Conservation (phyloP, 2,329 filamentous ascomycete genomes). For the Neonectria faginata region DNA sequence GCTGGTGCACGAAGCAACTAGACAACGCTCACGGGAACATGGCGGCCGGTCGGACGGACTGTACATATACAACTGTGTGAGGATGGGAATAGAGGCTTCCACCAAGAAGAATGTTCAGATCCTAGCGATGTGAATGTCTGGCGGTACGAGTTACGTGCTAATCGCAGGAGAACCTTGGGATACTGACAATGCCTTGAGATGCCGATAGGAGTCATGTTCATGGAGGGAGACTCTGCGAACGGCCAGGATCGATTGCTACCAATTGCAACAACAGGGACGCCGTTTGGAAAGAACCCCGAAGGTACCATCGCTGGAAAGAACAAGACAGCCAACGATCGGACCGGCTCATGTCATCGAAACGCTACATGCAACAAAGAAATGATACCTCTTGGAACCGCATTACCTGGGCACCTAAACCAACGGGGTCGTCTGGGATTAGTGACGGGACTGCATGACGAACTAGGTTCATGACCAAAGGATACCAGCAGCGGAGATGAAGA, state of each 20-base stretch:
- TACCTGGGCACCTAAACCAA: not conserved
- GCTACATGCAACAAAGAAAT: not conserved
- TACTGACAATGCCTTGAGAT: not conserved
- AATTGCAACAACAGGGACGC: not conserved
- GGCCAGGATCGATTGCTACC: not conserved
- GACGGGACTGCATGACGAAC: constrained; percentile 1
- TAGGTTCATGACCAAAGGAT: not conserved
- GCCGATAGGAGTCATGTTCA: not conserved
- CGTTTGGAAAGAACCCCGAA: not conserved
- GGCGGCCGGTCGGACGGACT: constrained; percentile 41
- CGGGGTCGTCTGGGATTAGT: not conserved
- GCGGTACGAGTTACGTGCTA: constrained; percentile 11
- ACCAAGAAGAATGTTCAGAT: constrained; percentile 38
- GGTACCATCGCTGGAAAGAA: not conserved
- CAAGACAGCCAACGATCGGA: not conserved
- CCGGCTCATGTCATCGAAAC: not conserved
- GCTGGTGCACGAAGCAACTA: constrained; percentile 87
- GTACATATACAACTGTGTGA: constrained; percentile 49
- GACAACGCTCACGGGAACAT: constrained; percentile 36
- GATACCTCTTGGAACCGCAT: not conserved
- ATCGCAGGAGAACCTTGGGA: not conserved
- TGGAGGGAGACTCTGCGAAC: not conserved
- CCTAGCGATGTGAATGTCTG: constrained; percentile 37
- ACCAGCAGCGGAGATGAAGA: not conserved
- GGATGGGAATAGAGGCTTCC: constrained; percentile 46